Percentiles rank a stretch among this genome's conserved stretches.
Conservation (phyloP, 31 red algal species). For the Odonthalia washingtoniensis region DNA sequence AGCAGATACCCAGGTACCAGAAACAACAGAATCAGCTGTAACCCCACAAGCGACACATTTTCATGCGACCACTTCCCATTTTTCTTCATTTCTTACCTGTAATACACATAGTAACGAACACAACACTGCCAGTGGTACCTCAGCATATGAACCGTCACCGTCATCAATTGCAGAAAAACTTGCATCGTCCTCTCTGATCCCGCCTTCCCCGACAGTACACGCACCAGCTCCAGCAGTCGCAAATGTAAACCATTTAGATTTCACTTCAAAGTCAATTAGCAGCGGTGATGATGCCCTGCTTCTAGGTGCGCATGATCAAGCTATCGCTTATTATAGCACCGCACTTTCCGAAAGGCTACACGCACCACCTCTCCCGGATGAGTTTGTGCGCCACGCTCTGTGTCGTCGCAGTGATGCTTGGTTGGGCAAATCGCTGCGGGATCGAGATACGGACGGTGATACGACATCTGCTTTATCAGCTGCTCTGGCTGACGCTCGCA, state of each 20-base stretch:
- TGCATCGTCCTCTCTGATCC: neutral
- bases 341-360: conserved; percentile 15
- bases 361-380: neutral
- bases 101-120: neutral
- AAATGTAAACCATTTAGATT: neutral
- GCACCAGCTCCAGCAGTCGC: neutral
- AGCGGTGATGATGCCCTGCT: conserved; percentile 16
- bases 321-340: conserved; percentile 30
- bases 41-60: no score
- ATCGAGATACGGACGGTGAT: no score
- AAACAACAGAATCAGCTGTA: no score
- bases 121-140: neutral
- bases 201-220: neutral
- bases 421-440: conserved; percentile 41
- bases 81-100: neutral
- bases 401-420: conserved; percentile 42
- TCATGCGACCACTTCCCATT: neutral
- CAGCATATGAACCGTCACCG: neutral
- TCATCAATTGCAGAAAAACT: neutral
- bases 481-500: conserved; percentile 48
- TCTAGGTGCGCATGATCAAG: conserved; percentile 11
- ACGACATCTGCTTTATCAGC: conserved; percentile 14
- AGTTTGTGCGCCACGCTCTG: conserved; percentile 36
- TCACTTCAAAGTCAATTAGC: neutral
- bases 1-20: no score